A percentile compares a stretch with the other conserved stretches of the same genome.
These are phyloP conservation scores for Pythium aphanidermatum DNA, from an alignment of 352 stramenopile species.

Conservation along the genomic window DNA sequence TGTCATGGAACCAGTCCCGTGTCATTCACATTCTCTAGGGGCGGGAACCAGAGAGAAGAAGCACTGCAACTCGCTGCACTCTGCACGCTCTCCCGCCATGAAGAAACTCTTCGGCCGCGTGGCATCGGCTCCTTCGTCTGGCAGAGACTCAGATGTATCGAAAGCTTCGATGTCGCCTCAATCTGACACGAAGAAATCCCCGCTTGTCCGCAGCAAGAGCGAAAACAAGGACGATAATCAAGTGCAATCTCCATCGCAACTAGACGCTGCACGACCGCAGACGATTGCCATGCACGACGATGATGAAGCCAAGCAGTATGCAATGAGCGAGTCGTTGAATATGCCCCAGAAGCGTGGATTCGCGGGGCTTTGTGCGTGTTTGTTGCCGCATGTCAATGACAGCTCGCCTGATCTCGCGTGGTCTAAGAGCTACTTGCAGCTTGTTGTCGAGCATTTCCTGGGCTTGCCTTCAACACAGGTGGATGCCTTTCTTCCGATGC, in stretches of 20 bases:
- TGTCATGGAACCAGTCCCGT: no score
- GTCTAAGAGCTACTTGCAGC: constrained; percentile 55
- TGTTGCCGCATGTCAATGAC: constrained; percentile 61
- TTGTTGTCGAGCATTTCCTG: constrained; percentile 62
- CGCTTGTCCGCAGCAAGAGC: constrained; percentile 14
- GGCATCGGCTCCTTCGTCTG: constrained; percentile 7
- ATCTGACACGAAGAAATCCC: constrained; percentile 1
- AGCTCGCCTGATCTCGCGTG: constrained; percentile 46
- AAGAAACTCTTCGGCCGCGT: constrained; percentile 28
- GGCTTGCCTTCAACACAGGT: constrained; percentile 40
- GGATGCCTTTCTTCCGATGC: constrained; percentile 68
- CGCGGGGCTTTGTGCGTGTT: constrained; percentile 55
- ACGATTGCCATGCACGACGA: constrained; percentile 6
- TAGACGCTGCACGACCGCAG: not conserved
- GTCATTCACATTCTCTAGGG: no score
- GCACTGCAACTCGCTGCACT: not conserved
- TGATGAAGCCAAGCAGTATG: constrained; percentile 10
- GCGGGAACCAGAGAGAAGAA: constrained; percentile 1
- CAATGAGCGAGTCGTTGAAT: constrained; percentile 33
- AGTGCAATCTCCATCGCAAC: no score
- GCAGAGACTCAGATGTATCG: not conserved
- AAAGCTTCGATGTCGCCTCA: constrained; percentile 12
- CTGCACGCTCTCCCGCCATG: no score
- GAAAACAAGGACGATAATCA: no score
- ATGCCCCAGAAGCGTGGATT: constrained; percentile 61